phyloP scores from a whole-genome alignment of 352 stramenopile genomes.

The Globisporangium heterothallicum region DNA sequence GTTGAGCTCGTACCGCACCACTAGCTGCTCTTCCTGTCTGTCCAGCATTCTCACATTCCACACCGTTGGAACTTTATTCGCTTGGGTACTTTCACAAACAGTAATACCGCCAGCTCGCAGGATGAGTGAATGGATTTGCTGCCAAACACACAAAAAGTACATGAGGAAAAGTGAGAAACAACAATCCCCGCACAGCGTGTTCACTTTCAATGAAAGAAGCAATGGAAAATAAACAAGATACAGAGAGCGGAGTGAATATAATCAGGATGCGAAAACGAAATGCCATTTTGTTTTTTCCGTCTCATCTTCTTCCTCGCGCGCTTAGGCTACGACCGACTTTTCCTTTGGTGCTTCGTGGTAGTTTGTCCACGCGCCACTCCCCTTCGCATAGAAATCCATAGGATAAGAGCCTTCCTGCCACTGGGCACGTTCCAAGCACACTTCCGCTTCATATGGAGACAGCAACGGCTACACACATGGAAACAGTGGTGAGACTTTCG shows the following conservation, averaged over 20 bases:
- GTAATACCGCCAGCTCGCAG: slow-evolving; percentile 8
- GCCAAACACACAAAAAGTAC: background rate
- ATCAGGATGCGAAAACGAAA: no score
- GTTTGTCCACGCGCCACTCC: slow-evolving; percentile 96
- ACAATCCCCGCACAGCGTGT: background rate
- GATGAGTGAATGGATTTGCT: slow-evolving; percentile 1
- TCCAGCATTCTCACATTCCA: no score
- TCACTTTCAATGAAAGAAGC: slow-evolving; percentile 3
- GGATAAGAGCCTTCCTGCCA: slow-evolving; percentile 92
- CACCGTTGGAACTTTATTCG: no score
- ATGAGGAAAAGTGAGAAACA: background rate
- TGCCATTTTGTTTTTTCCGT: background rate
- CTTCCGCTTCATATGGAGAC: slow-evolving; percentile 96
- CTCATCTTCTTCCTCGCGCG: background rate
- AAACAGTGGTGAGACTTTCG: background rate
- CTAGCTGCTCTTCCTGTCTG: no score
- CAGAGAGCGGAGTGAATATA: no score
- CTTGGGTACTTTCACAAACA: no score
- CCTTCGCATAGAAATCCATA: slow-evolving; percentile 99
- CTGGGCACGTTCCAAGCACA: slow-evolving; percentile 87
- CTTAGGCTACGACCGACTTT: slow-evolving; percentile 3
- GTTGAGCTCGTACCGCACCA: no score
- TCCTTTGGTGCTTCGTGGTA: slow-evolving; percentile 74
- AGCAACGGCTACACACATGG: slow-evolving; percentile 79
- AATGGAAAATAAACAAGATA: no score